These are phyloP conservation scores for Eucalyptus pumila DNA, from an alignment of 345 rosid genomes.

Conservation along the genomic window DNA sequence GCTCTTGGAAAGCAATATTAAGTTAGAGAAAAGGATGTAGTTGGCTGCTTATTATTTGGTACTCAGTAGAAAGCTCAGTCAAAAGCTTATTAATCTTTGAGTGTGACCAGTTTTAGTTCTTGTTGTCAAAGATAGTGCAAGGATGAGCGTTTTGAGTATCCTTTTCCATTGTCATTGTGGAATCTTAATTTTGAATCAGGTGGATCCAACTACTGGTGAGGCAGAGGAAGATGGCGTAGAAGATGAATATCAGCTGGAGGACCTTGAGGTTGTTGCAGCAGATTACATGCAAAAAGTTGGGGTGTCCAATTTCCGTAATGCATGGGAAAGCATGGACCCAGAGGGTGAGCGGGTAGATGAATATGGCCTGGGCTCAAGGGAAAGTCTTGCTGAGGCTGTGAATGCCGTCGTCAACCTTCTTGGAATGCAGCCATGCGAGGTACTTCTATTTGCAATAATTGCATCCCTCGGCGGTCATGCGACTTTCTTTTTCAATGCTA, in stretches of 20 bases:
- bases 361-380: conserved; percentile 94
- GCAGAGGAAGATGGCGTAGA: conserved; percentile 95
- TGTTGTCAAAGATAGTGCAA: not conserved
- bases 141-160: not conserved
- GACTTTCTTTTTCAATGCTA: not conserved
- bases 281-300: conserved; percentile 85
- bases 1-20: not conserved
- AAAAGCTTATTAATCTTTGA: not conserved
- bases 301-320: conserved; percentile 89
- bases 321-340: conserved; percentile 84
- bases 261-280: conserved; percentile 83
- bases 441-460: not conserved
- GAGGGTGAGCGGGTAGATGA: conserved; percentile 87
- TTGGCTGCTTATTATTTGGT: not conserved
- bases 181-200: conserved; percentile 22
- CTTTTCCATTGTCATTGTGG: not conserved
- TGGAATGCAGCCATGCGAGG: conserved; percentile 99
- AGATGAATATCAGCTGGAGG: conserved; percentile 97
- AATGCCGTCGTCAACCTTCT: conserved; percentile 82
- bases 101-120: not conserved
- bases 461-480: not conserved
- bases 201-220: conserved; percentile 83
- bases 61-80: not conserved
- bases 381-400: conserved; percentile 78
- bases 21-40: not conserved